Evolutionary conservation across 1,284 basidiomycete species (phyloP).

Genomic region (Paramarasmius palmivorus): DNA sequence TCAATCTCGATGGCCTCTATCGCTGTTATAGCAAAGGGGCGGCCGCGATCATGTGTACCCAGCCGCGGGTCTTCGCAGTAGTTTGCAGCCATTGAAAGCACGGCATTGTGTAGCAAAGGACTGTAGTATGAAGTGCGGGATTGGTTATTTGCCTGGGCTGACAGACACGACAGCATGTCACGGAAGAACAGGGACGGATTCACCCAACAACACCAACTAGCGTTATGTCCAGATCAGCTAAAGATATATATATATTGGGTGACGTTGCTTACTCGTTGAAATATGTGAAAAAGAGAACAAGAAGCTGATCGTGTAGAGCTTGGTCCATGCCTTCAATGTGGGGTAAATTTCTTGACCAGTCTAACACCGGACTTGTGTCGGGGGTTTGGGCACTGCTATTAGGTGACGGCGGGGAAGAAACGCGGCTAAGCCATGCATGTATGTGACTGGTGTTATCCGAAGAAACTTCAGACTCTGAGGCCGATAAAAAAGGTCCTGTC

Average conservation of each 20-base stretch:
- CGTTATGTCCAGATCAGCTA: conserved; percentile 11
- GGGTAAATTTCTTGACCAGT: conserved; percentile 61
- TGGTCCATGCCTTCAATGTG: conserved; percentile 39
- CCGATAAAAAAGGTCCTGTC: neutral
- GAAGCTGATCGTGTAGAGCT: conserved; percentile 47
- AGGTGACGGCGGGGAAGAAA: neutral
- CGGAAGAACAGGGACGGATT: conserved; percentile 54
- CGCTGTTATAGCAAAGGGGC: conserved; percentile 52
- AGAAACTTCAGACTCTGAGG: neutral
- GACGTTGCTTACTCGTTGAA: neutral
- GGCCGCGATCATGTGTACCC: conserved; percentile 43
- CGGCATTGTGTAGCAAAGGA: conserved; percentile 69
- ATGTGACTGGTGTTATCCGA: neutral
- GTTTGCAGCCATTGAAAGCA: conserved; percentile 58
- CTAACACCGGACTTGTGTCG: conserved; percentile 41
- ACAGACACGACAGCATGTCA: conserved; percentile 57
- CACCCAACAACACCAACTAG: conserved; percentile 56
- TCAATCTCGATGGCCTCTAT: conserved; percentile 58
- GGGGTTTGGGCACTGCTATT: neutral
- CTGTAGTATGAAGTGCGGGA: conserved; percentile 63
- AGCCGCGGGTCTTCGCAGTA: conserved; percentile 58
- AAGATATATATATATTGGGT: too few species aligned
- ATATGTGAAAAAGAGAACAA: neutral
- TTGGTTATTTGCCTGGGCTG: conserved; percentile 41
- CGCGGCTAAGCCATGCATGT: neutral